Percentiles rank a stretch among this genome's conserved stretches.
Evolutionary conservation across 2,329 filamentous ascomycete species (phyloP).

Genomic region (Orbilia quercus): DNA sequence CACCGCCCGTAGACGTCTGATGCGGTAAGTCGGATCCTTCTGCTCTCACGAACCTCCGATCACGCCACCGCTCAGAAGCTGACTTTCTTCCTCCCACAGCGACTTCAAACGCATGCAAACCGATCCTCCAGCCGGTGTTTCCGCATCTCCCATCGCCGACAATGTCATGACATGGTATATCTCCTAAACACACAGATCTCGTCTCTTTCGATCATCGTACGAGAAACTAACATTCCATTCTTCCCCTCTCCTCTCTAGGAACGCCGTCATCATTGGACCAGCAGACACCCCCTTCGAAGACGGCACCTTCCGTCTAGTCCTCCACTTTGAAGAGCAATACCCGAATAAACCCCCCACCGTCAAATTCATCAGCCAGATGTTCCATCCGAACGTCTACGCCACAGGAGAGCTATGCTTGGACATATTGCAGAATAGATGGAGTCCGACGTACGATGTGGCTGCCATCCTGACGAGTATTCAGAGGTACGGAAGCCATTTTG

Average conservation of each 20-base stretch:
- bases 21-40: slow-evolving; percentile 74
- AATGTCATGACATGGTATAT: slow-evolving; percentile 96
- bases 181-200: slow-evolving; percentile 61
- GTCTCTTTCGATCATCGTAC: slow-evolving; percentile 39
- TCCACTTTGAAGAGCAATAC: slow-evolving; percentile 99
- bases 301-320: slow-evolving; percentile 94
- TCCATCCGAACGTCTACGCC: slow-evolving; percentile 97
- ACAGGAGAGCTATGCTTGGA: slow-evolving; percentile 96
- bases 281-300: slow-evolving; percentile 98
- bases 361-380: slow-evolving; percentile 99
- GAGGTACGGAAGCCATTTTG: slow-evolving; percentile 73
- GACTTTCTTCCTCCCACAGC: slow-evolving; percentile 31
- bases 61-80: slow-evolving; percentile 56
- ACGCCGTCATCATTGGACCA: slow-evolving; percentile 96
- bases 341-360: slow-evolving; percentile 97
- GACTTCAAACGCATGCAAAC: slow-evolving; percentile 91
- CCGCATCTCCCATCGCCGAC: slow-evolving; percentile 92
- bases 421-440: slow-evolving; percentile 98
- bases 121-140: slow-evolving; percentile 95
- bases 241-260: slow-evolving; percentile 71
- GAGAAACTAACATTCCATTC: slow-evolving; percentile 36
- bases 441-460: slow-evolving; percentile 97
- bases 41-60: slow-evolving; percentile 21
- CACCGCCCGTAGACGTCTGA: slow-evolving; percentile 90
- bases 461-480: slow-evolving; percentile 97